Evolutionary conservation across 73 alveolate genomes (phyloP), one percentile per base, ranked within the genome.

Genomic region (Symbiodinium pilosum): DNA sequence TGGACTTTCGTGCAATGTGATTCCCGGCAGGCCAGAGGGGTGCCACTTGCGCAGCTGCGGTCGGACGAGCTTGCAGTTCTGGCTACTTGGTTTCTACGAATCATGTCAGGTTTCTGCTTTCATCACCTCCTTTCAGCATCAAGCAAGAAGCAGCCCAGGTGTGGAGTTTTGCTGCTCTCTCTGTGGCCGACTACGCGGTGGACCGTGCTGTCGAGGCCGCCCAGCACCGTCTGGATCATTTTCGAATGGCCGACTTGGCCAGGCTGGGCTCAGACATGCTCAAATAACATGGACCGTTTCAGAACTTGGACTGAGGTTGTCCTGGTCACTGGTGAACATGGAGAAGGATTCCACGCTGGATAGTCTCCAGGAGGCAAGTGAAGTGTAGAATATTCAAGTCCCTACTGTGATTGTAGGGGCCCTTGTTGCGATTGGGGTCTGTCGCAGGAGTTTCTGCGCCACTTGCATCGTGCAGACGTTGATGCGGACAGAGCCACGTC

Each of bases 271-370:
- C 6, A 47, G 59, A 47, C 59, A 47, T 47, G 6, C 21, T 47
- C 14, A 9, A 47, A 47, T 47, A 14, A 47, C 59, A 14, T 47
- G 21, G 20, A 56, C 28, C 77, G 77, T 56, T 24, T 30, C n/a
- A 30, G 84, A 28, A 21, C 16, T n/a, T 20, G 18, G 34, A 30
- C 40, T 16, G 42, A 86, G 94, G 94, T 83, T 86, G n/a, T 42
- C 83, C 40, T 86, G 94, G 94, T 86, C 94, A 24, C 69, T 86
- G 64, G 21, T 59, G 34, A 86, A 54, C 54, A 28, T 30, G 28
- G 52, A 38, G 18, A 34, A 30, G 81, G 81, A 11, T 36, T 4
- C 52, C 54, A 34, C 52, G 54, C 42, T 86, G 94, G 94, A 86
- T 34, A 51, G 28, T 14, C 42, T 86, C 84, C 94, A 86, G 83